A percentile compares a stretch with the other conserved stretches of the same genome.
Evolutionary conservation across 306 rosid species (phyloP).

Genomic region (Cicer arietinum): DNA sequence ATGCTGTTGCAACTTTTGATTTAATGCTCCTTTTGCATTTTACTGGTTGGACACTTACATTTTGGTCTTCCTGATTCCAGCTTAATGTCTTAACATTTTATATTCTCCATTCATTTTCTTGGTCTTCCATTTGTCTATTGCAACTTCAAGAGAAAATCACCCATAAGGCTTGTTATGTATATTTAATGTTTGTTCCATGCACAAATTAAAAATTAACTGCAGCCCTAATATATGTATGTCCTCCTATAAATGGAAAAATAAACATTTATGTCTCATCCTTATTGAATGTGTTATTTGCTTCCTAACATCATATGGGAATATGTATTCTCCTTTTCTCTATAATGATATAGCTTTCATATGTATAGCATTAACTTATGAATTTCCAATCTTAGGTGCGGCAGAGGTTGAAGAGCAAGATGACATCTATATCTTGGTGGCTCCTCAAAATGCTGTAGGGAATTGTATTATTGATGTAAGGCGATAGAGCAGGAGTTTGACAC

Average conservation of each 20-base stretch:
- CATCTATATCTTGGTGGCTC: constrained; percentile 90
- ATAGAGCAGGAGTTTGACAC: constrained; percentile 36
- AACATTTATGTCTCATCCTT: constrained; percentile 3
- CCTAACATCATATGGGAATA: constrained; percentile 27
- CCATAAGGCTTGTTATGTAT: constrained; percentile 24
- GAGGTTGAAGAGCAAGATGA: constrained; percentile 92
- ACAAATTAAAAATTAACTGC: constrained; percentile 20
- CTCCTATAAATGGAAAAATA: constrained; percentile 7
- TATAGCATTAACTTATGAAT: constrained; percentile 33
- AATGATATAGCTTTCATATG: constrained; percentile 22
- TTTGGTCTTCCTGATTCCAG: constrained; percentile 34
- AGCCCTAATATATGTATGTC: constrained; percentile 12
- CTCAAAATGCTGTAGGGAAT: constrained; percentile 98
- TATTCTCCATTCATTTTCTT: constrained; percentile 32
- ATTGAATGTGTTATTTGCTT: constrained; percentile 9
- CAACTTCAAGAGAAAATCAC: constrained; percentile 11
- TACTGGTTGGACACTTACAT: constrained; percentile 23
- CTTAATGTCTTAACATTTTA: neutral
- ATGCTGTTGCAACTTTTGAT: constrained; percentile 21
- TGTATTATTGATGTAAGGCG: constrained; percentile 87
- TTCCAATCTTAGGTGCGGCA: constrained; percentile 72
- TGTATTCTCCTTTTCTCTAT: too few relatives aligned
- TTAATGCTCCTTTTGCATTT: constrained; percentile 29
- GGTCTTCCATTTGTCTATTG: constrained; percentile 6
- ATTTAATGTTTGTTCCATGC: constrained; percentile 7